Base-by-base conservation (phyloP, 2,329 filamentous ascomycete species). In the Pseudogymnoascus sp. region DNA sequence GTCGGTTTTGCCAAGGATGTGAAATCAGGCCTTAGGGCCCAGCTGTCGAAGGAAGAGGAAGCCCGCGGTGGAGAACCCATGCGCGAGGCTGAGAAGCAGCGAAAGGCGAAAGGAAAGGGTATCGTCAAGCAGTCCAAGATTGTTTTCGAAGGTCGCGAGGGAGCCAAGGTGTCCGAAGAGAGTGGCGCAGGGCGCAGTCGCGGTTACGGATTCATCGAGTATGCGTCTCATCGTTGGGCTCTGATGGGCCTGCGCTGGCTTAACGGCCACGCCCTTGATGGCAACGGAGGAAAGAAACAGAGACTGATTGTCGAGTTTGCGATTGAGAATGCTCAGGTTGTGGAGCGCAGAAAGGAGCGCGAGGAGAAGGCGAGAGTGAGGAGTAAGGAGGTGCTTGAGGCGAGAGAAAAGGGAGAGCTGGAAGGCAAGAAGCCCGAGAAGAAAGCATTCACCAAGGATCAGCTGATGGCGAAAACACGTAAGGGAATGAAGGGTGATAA, bases 131-230 rank as follows among this genome's bases (percentile, higher is more conserved):
- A 99, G 77, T 89, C 93, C 62, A 99, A 97, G 80, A 84, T 99
- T 62, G 90, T 97, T 38, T 97, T 94, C 71, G 94, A 99, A 78
- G 90, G 88, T 62, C 84, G 84, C 36, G 86, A 94, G 68, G 94
- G 94, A 52, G 85, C 85, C 70, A 97, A 97, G 78, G 85, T 96
- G 12, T 76, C 82, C 7, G 92, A 96, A 76, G 81, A 84, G 45
- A 85, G 80, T 60, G 91, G 90, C 6, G 91, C 86, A 5, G 92
- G 92, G 55, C 84, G 90, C 72, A 94, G 90, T 73, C 85, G 93
- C 73, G 94, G 94, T 4, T 99, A 99, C 73, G 94, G 95, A 11
- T 99, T 99, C 78, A 89, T 99, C 68, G 94, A 99, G 77, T 99
- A 97, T 76, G 89, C 87, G 67, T 94, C 90, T 30, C 94, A 99